phyloP scores from a whole-genome alignment of 306 rosid species.

The Malus sieversii region DNA sequence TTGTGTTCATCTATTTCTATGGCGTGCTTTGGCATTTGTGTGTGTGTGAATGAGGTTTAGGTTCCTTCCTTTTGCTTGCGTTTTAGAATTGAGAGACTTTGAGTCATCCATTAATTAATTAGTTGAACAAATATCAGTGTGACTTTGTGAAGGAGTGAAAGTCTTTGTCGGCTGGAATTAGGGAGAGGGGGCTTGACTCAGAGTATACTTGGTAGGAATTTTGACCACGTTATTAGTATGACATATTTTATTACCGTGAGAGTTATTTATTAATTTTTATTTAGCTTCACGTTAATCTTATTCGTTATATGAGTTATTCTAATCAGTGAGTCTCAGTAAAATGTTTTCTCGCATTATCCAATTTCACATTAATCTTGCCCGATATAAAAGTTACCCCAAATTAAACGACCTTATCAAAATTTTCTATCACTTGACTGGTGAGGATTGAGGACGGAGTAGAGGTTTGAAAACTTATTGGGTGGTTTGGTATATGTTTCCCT shows the following conservation, averaged over 20 bases:
- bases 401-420: not conserved
- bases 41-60: not conserved
- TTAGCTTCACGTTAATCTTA: too few relatives aligned
- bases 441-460: not conserved
- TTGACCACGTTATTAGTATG: too few relatives aligned
- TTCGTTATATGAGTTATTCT: accelerated
- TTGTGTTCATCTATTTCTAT: not conserved
- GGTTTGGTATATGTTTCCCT: slow-evolving; percentile 20
- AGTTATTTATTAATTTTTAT: too few relatives aligned
- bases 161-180: not conserved
- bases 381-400: not conserved
- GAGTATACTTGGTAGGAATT: not conserved
- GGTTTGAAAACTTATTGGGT: slow-evolving; percentile 13
- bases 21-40: not conserved
- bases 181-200: not conserved
- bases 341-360: too few relatives aligned
- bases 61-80: not conserved
- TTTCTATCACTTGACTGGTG: not conserved
- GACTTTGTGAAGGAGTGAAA: not conserved
- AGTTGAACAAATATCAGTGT: not conserved
- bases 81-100: not conserved
- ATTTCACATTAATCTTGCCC: not conserved
- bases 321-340: too few relatives aligned
- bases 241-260: too few relatives aligned
- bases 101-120: not conserved